phyloP scores from a whole-genome alignment of 768 basidiomycete genomes.

The Suillus paluster region DNA sequence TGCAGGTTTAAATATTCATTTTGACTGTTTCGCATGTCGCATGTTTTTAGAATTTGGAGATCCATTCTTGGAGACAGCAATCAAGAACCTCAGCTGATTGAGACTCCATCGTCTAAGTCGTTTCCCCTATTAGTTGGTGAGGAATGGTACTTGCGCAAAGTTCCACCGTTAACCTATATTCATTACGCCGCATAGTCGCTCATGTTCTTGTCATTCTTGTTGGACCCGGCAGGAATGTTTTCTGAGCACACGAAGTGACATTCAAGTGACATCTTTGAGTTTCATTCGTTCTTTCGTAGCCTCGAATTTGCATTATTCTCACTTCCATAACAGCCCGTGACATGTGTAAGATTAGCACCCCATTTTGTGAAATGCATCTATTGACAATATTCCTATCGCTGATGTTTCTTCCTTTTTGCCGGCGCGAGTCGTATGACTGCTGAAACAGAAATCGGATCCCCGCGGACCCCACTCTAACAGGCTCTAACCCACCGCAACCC shows the following conservation, averaged over 20 bases:
- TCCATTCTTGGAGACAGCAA: conserved; percentile 49
- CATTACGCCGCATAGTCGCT: neutral
- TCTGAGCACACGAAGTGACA: neutral
- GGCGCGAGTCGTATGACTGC: neutral
- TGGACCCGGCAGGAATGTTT: too few relatives aligned
- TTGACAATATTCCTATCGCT: neutral
- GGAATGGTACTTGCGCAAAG: neutral
- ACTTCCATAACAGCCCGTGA: neutral
- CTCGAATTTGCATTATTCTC: neutral
- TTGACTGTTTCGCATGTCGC: neutral
- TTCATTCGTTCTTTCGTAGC: neutral
- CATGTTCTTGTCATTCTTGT: neutral
- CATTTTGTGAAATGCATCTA: neutral
- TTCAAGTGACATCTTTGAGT: too few relatives aligned
- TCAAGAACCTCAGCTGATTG: conserved; percentile 31
- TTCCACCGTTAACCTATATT: neutral
- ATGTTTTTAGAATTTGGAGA: conserved; percentile 29
- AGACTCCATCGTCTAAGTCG: neutral
- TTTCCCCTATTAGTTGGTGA: conserved; percentile 12
- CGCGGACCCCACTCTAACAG: neutral
- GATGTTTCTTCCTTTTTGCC: neutral
- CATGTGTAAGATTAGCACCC: neutral
- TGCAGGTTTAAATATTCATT: neutral
- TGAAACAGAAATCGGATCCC: neutral
- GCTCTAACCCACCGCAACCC: neutral